Conservation (phyloP, 352 stramenopile species). For the Globisporangium lucens region DNA sequence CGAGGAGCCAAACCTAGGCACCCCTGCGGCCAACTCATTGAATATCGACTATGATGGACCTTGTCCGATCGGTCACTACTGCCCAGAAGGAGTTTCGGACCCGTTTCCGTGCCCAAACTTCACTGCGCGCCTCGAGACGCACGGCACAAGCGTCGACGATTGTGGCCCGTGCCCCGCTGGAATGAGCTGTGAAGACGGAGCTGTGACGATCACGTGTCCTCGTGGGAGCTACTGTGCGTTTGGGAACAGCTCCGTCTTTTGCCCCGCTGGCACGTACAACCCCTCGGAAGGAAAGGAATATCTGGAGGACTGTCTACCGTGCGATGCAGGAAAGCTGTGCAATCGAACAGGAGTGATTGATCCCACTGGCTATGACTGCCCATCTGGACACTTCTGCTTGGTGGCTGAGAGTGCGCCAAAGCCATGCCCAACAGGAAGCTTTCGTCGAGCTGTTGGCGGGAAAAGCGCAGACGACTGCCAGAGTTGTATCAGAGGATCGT, state of each 20-base stretch:
- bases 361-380: conserved; percentile 59
- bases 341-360: conserved; percentile 63
- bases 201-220: conserved; percentile 58
- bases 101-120: conserved; percentile 64
- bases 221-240: conserved; percentile 56
- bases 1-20: conserved; percentile 43
- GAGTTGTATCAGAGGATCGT: conserved; percentile 56
- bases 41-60: conserved; percentile 52
- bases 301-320: conserved; percentile 57
- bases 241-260: conserved; percentile 40
- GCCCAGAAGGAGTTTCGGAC: conserved; percentile 63
- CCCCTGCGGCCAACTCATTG: conserved; percentile 1
- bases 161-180: conserved; percentile 80
- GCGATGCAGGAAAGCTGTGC: conserved; percentile 70
- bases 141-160: conserved; percentile 52
- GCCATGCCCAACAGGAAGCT: conserved; percentile 51
- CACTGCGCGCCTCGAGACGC: conserved; percentile 46
- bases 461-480: conserved; percentile 40
- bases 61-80: conserved; percentile 77
- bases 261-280: conserved; percentile 66
- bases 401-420: conserved; percentile 29
- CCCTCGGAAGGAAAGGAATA: conserved; percentile 26
- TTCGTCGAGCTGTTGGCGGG: conserved; percentile 30
- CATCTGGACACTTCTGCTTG: conserved; percentile 69
- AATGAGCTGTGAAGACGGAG: conserved; percentile 80